phyloP scores from a whole-genome alignment of 345 rosid genomes.

The Gossypioides kirkii region DNA sequence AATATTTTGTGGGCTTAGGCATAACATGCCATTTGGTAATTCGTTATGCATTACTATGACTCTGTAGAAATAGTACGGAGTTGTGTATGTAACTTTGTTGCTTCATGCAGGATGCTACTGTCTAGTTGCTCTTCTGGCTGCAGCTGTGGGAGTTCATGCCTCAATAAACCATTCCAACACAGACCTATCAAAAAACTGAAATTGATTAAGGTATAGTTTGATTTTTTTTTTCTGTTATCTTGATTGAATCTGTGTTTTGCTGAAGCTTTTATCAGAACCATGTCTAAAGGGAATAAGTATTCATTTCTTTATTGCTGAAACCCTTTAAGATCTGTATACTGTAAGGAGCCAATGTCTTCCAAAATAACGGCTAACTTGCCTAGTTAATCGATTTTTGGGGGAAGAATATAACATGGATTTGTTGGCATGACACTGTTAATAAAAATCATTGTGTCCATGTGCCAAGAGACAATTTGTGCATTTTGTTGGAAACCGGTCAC shows the following conservation, averaged over 20 bases:
- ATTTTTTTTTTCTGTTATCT: constrained; percentile 7
- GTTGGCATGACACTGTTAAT: neutral
- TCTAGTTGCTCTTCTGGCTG: constrained; percentile 96
- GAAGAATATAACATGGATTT: neutral
- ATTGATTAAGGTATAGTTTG: constrained; percentile 61
- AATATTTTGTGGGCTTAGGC: neutral
- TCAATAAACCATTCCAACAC: constrained; percentile 87
- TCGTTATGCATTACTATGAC: neutral
- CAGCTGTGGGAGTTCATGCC: constrained; percentile 77
- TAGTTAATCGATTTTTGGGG: neutral
- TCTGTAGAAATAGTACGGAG: neutral
- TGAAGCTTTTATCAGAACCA: neutral
- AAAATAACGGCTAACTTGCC: neutral
- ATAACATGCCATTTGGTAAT: constrained; percentile 1
- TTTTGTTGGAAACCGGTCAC: constrained; percentile 2
- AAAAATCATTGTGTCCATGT: neutral
- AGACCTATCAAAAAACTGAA: constrained; percentile 86
- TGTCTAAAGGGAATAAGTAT: neutral
- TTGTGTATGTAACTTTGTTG: neutral
- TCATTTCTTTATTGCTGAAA: neutral
- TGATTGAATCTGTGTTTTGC: neutral
- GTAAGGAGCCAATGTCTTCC: neutral
- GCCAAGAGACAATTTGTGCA: constrained; percentile 11
- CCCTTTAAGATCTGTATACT: neutral
- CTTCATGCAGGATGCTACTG: constrained; percentile 65